phyloP scores from a whole-genome alignment of 495 filamentous ascomycete genomes.

The Neurospora hispaniola region DNA sequence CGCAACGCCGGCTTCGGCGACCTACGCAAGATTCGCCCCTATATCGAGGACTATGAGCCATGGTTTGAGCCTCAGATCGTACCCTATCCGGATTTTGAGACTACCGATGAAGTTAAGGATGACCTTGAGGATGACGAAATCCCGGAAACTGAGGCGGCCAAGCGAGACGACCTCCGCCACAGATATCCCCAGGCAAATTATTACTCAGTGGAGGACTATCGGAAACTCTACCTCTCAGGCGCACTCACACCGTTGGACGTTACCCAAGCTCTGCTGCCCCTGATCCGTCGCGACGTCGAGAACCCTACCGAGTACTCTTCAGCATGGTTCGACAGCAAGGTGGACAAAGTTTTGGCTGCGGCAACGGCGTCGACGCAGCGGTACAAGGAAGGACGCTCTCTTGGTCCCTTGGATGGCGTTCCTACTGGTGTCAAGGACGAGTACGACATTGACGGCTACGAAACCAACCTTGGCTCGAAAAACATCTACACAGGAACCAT shows the following conservation, averaged over 20 bases:
- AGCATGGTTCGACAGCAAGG: constrained; percentile 54
- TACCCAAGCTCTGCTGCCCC: constrained; percentile 51
- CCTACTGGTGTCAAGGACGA: constrained; percentile 46
- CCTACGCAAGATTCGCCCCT: constrained; percentile 42
- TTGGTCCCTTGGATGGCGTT: constrained; percentile 65
- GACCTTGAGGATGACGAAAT: constrained; percentile 11
- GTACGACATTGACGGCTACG: constrained; percentile 61
- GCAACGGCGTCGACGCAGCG: constrained; percentile 55
- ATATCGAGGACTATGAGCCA: constrained; percentile 51
- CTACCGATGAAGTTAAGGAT: constrained; percentile 5
- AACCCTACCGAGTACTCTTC: constrained; percentile 45
- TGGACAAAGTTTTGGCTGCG: constrained; percentile 49
- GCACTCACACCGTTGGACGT: constrained; percentile 58
- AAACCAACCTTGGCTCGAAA: constrained; percentile 49
- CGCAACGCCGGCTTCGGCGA: constrained; percentile 58
- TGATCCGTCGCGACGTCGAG: constrained; percentile 51
- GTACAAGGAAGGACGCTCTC: constrained; percentile 49
- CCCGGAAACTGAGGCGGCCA: constrained; percentile 2
- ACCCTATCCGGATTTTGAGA: constrained; percentile 27
- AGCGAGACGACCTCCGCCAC: neutral
- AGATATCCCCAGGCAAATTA: constrained; percentile 34
- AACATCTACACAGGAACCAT: constrained; percentile 25
- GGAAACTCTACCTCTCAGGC: constrained; percentile 52
- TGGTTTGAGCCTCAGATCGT: constrained; percentile 73
- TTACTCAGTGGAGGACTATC: constrained; percentile 59